phyloP scores from a whole-genome alignment of 192 early-diverging fungal species.

The Pilobolus umbonatus region DNA sequence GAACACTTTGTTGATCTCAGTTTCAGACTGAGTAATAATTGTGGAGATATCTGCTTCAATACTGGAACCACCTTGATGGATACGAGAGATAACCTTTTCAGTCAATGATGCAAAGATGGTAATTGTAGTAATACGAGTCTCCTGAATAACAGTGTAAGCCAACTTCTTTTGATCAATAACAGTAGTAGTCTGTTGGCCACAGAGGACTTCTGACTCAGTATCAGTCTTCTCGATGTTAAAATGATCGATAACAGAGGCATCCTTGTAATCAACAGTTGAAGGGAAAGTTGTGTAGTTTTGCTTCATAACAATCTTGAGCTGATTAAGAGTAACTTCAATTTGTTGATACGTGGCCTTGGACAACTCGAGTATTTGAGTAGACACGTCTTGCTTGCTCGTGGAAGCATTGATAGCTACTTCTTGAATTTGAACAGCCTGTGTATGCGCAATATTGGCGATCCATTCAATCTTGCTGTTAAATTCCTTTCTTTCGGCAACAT shows the following conservation, averaged over 20 bases:
- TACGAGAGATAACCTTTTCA: constrained; percentile 5
- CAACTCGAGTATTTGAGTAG: constrained; percentile 10
- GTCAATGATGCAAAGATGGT: not conserved
- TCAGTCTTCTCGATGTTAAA: constrained; percentile 1
- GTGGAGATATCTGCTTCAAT: constrained; percentile 8
- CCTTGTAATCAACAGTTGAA: not conserved
- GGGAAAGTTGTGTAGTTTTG: not conserved
- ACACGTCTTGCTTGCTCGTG: constrained; percentile 2
- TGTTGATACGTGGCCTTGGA: constrained; percentile 3
- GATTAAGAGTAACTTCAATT: constrained; percentile 7
- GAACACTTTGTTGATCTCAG: constrained; percentile 2
- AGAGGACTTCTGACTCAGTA: not conserved
- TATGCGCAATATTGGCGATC: not conserved
- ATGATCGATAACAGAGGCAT: not conserved
- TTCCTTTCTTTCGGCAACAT: not conserved
- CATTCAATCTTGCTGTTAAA: constrained; percentile 7
- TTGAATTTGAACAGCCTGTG: constrained; percentile 10
- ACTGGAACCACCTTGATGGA: constrained; percentile 8
- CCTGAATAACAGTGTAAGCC: constrained; percentile 6
- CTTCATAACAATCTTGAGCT: constrained; percentile 4
- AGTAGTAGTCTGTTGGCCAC: constrained; percentile 1
- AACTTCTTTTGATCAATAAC: constrained; percentile 13
- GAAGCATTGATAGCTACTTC: constrained; percentile 11
- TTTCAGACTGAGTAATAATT: not conserved
- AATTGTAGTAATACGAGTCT: constrained; percentile 4